Conservation (phyloP, 257 asterid species). For the Asclepias syriaca region DNA sequence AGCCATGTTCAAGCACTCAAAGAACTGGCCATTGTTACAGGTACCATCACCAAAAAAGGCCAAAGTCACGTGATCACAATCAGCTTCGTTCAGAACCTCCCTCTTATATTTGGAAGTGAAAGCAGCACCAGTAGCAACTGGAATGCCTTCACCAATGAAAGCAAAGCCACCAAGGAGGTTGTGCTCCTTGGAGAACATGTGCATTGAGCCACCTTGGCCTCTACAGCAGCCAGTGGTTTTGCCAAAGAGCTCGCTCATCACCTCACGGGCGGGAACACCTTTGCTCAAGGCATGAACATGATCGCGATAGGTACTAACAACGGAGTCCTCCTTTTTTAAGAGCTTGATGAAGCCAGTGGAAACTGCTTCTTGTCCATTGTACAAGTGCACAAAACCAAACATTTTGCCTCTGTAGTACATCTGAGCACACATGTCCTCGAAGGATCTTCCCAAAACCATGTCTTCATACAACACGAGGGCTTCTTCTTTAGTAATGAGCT, state of each 20-base stretch:
- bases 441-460: slow-evolving; percentile 78
- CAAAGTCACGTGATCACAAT: slow-evolving; percentile 81
- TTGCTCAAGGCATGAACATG: slow-evolving; percentile 97
- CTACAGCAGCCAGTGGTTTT: slow-evolving; percentile 97
- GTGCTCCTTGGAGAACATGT: slow-evolving; percentile 98
- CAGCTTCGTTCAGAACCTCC: slow-evolving; percentile 71
- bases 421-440: slow-evolving; percentile 99
- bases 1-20: slow-evolving; percentile 98
- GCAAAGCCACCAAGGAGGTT: slow-evolving; percentile 93
- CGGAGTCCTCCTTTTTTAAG: slow-evolving; percentile 71
- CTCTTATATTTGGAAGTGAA: slow-evolving; percentile 81
- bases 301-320: slow-evolving; percentile 92
- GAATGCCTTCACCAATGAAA: slow-evolving; percentile 96
- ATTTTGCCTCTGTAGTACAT: slow-evolving; percentile 98
- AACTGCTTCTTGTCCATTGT: slow-evolving; percentile 96
- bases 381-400: slow-evolving; percentile 96
- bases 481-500: slow-evolving; percentile 85
- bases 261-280: slow-evolving; percentile 88
- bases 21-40: slow-evolving; percentile 95
- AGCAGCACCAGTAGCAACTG: slow-evolving; percentile 94
- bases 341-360: slow-evolving; percentile 96
- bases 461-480: slow-evolving; percentile 81
- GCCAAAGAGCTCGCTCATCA: slow-evolving; percentile 98
- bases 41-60: slow-evolving; percentile 98
- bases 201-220: slow-evolving; percentile 99